Conservation (phyloP, 2,329 filamentous ascomycete genomes). For the Berkeleyomyces rouxiae region DNA sequence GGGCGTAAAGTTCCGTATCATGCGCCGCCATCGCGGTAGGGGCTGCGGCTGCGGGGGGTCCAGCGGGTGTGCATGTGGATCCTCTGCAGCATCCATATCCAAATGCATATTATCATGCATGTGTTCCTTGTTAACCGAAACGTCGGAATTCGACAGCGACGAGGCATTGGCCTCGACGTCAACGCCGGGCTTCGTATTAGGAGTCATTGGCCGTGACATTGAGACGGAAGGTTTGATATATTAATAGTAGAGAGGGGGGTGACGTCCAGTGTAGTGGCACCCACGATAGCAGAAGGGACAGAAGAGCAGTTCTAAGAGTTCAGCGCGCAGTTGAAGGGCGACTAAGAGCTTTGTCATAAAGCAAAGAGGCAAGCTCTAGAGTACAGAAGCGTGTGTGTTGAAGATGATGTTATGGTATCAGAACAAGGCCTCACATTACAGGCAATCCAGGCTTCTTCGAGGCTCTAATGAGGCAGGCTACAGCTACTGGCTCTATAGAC, state of each 20-base stretch:
- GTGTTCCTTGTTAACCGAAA: neutral
- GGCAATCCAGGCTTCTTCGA: neutral
- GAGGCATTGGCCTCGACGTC: neutral
- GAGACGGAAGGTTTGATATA: neutral
- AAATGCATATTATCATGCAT: neutral
- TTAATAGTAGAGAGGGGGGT: neutral
- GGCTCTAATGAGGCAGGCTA: neutral
- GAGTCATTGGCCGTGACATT: neutral
- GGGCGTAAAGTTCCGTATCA: slow-evolving; percentile 37
- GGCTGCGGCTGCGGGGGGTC: neutral
- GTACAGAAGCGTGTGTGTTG: neutral
- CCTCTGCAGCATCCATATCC: neutral
- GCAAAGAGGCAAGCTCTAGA: neutral
- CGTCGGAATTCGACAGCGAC: neutral
- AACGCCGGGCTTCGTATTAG: neutral
- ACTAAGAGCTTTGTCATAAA: neutral
- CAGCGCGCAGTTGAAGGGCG: neutral
- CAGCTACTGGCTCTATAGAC: neutral
- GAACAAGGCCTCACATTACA: neutral
- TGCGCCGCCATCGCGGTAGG: slow-evolving; percentile 24
- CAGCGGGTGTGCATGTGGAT: neutral
- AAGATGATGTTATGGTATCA: neutral
- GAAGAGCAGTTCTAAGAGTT: too few relatives aligned
- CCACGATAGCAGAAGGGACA: too few relatives aligned
- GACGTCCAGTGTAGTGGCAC: neutral